A percentile compares a stretch with the other conserved stretches of the same genome.
These are phyloP conservation scores for Mycena rebaudengoi DNA, from an alignment of 768 basidiomycete genomes.

Conservation along the genomic window DNA sequence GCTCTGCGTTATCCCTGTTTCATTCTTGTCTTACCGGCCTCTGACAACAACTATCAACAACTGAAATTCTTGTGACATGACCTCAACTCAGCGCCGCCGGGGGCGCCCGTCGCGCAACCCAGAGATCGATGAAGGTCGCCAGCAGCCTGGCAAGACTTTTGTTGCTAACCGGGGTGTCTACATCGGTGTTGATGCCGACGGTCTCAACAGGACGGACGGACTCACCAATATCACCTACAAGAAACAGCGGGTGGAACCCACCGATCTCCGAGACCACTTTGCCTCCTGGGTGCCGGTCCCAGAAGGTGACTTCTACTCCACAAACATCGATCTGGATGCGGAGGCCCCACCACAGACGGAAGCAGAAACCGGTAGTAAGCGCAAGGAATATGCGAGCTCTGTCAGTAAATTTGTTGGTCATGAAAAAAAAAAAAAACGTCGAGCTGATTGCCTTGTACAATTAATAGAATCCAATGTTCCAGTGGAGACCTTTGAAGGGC, in stretches of 20 bases:
- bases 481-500: neutral
- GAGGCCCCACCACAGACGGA: too few species aligned
- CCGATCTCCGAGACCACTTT: neutral
- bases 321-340: neutral
- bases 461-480: constrained; percentile 13
- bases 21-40: too few species aligned
- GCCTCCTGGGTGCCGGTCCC: neutral
- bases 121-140: too few species aligned
- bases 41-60: too few species aligned
- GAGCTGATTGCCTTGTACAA: too few species aligned
- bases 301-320: neutral
- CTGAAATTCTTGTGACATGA: too few species aligned
- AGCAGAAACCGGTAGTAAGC: too few species aligned
- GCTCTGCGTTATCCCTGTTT: too few species aligned
- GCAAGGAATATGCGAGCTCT: neutral
- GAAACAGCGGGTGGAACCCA: neutral
- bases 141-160: neutral
- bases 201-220: neutral
- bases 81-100: too few species aligned
- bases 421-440: too few species aligned
- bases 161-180: neutral
- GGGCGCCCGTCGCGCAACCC: too few species aligned
- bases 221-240: neutral
- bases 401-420: too few species aligned
- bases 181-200: neutral